Evolutionary conservation across 1,284 basidiomycete genomes (phyloP).

Genomic region (Porodaedalea pini): DNA sequence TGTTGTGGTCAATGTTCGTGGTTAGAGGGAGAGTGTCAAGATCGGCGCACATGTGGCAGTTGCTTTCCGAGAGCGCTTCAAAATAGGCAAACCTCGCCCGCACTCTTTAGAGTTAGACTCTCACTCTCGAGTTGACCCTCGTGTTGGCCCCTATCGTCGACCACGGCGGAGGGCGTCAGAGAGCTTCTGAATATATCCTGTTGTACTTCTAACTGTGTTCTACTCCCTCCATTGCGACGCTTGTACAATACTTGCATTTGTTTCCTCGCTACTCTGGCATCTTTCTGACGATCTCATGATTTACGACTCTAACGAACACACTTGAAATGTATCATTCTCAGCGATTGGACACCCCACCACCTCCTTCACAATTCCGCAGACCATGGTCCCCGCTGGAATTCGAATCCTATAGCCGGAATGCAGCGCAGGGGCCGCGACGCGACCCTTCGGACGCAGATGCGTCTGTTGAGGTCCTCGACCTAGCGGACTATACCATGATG

Average conservation of each 20-base stretch:
- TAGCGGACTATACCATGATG: slow-evolving; percentile 61
- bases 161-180: background rate
- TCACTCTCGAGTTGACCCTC: background rate
- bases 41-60: background rate
- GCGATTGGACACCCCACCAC: slow-evolving; percentile 50
- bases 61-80: background rate
- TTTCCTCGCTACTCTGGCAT: background rate
- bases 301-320: slow-evolving; percentile 10
- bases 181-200: background rate
- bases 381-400: slow-evolving; percentile 53
- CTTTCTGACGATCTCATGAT: slow-evolving; percentile 12
- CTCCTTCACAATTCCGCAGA: slow-evolving; percentile 44
- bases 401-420: slow-evolving; percentile 34
- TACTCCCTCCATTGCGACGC: background rate
- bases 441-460: slow-evolving; percentile 59
- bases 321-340: slow-evolving; percentile 35
- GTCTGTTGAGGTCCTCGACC: slow-evolving; percentile 65
- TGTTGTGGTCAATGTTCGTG: background rate
- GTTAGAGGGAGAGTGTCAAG: background rate
- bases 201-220: background rate
- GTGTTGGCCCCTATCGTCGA: slow-evolving; percentile 8
- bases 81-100: background rate
- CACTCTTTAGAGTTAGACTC: too few species aligned
- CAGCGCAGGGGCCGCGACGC: slow-evolving; percentile 32
- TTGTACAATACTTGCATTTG: background rate